phyloP scores from a whole-genome alignment of 2,329 filamentous ascomycete genomes.

The Penicillium concentricum region DNA sequence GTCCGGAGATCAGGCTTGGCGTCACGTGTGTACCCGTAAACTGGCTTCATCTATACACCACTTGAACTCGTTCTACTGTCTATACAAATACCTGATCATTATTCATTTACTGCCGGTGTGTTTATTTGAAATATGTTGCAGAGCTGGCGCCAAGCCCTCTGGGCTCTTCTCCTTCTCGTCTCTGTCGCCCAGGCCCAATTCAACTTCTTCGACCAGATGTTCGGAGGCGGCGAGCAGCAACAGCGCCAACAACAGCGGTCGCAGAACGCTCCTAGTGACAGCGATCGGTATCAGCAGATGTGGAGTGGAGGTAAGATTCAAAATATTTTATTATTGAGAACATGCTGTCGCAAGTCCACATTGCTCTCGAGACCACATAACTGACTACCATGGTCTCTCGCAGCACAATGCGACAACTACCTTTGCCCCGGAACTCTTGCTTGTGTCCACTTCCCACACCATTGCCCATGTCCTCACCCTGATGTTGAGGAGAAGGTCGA shows the following conservation, averaged over 20 bases:
- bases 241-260: slow-evolving; percentile 57
- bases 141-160: slow-evolving; percentile 29
- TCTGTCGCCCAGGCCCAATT: slow-evolving; percentile 72
- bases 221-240: slow-evolving; percentile 63
- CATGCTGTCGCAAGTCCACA: neutral
- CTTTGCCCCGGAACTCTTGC: slow-evolving; percentile 91
- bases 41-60: slow-evolving; percentile 30
- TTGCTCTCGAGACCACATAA: slow-evolving; percentile 1
- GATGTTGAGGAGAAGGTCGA: slow-evolving; percentile 74
- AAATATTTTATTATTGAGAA: neutral
- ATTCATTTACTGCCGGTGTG: neutral
- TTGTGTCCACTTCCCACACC: slow-evolving; percentile 94
- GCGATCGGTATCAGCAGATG: slow-evolving; percentile 70
- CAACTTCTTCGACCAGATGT: slow-evolving; percentile 98
- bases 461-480: slow-evolving; percentile 89
- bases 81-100: neutral
- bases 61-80: neutral
- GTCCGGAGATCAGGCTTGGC: slow-evolving; percentile 26
- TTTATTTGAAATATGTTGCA: slow-evolving; percentile 24
- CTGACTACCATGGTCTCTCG: slow-evolving; percentile 24
- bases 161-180: slow-evolving; percentile 58
- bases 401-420: slow-evolving; percentile 87
- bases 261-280: slow-evolving; percentile 80
- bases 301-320: slow-evolving; percentile 63
- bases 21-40: slow-evolving; percentile 29